These are phyloP conservation scores for Trichoderma gamsii DNA, from an alignment of 495 filamentous ascomycete species.

Conservation along the genomic window DNA sequence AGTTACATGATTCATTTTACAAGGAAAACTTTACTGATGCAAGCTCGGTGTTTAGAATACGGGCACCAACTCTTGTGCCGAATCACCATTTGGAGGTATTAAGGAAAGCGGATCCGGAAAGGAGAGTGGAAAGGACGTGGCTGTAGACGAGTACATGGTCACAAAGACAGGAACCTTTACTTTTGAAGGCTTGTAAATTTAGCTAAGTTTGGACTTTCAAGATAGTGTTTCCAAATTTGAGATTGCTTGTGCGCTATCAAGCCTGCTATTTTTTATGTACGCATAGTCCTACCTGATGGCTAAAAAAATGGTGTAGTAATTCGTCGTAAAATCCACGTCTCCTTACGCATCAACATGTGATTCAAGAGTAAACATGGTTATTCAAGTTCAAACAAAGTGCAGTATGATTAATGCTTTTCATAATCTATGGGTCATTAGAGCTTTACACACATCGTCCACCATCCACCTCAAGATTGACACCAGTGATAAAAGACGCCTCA, in stretches of 20 bases:
- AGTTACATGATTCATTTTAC: not conserved
- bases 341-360: no score
- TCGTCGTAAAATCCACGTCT: not conserved
- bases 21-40: not conserved
- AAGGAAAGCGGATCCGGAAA: slow-evolving; percentile 75
- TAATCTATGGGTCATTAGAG: no score
- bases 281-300: no score
- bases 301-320: no score
- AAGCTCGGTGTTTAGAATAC: not conserved
- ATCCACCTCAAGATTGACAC: slow-evolving; percentile 56
- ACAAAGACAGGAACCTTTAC: slow-evolving; percentile 67
- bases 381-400: no score
- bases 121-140: slow-evolving; percentile 67
- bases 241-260: not conserved
- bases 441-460: slow-evolving; percentile 43
- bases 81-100: slow-evolving; percentile 68
- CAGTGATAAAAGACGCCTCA: slow-evolving; percentile 66
- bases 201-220: no score
- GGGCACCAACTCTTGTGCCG: slow-evolving; percentile 61
- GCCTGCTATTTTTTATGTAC: no score
- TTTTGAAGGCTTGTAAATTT: slow-evolving; percentile 35
- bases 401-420: no score
- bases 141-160: slow-evolving; percentile 62
- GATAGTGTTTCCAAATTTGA: no score
- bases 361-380: no score